phyloP scores from a whole-genome alignment of 2,329 filamentous ascomycete species.

The Cladosporium sp. region DNA sequence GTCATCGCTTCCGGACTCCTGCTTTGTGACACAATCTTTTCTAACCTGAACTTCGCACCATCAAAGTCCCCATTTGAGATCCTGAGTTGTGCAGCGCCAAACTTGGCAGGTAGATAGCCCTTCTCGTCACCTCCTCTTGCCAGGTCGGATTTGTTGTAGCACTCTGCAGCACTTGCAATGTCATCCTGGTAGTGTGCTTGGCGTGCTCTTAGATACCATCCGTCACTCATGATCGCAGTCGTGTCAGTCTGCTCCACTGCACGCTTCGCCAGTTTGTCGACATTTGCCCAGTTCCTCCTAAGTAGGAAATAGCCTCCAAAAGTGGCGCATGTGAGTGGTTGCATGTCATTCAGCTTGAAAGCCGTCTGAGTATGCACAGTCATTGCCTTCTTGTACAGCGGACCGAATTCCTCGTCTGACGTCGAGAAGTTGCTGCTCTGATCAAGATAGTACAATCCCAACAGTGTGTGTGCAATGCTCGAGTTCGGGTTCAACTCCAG shows the following conservation, averaged over 20 bases:
- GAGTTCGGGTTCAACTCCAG: slow-evolving; percentile 81
- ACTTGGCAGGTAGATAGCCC: slow-evolving; percentile 91
- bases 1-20: slow-evolving; percentile 88
- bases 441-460: slow-evolving; percentile 88
- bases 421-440: slow-evolving; percentile 79
- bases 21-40: slow-evolving; percentile 88
- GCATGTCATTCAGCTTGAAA: slow-evolving; percentile 89
- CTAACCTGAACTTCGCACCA: slow-evolving; percentile 87
- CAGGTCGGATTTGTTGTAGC: slow-evolving; percentile 86
- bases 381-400: slow-evolving; percentile 89
- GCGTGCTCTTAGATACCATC: slow-evolving; percentile 90
- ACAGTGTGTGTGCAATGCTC: slow-evolving; percentile 84
- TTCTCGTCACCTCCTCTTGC: slow-evolving; percentile 87
- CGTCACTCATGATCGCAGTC: slow-evolving; percentile 93
- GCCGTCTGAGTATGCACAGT: slow-evolving; percentile 90
- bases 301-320: slow-evolving; percentile 90
- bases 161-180: slow-evolving; percentile 73
- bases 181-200: slow-evolving; percentile 87
- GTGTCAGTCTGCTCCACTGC: slow-evolving; percentile 96
- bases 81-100: slow-evolving; percentile 86
- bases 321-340: slow-evolving; percentile 84
- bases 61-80: slow-evolving; percentile 81
- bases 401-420: slow-evolving; percentile 80
- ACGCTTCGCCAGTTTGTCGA: slow-evolving; percentile 84
- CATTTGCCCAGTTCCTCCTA: slow-evolving; percentile 75